A percentile compares a stretch with the other conserved stretches of the same genome.
Conservation (phyloP, 2,329 filamentous ascomycete species). For the Blastomyces emzantsi region DNA sequence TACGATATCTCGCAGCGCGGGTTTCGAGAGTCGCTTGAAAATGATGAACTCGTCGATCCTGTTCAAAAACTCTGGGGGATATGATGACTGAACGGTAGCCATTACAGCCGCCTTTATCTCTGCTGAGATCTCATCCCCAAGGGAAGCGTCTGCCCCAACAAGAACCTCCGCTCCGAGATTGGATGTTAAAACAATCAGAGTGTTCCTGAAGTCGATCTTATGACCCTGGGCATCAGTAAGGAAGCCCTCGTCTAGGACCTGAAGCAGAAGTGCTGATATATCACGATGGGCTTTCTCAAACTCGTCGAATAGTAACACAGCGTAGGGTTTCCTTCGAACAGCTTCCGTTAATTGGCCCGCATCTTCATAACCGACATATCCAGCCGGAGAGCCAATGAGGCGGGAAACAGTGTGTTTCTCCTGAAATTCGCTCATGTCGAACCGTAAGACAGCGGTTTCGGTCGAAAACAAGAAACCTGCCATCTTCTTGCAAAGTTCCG, state of each 20-base stretch:
- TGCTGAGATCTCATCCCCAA: conserved; percentile 62
- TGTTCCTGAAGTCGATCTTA: conserved; percentile 94
- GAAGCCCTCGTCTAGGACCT: conserved; percentile 93
- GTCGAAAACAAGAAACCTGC: conserved; percentile 90
- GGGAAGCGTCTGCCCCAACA: conserved; percentile 60
- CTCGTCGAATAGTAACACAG: conserved; percentile 89
- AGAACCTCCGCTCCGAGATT: conserved; percentile 92
- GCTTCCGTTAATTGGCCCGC: conserved; percentile 94
- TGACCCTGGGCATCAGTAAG: conserved; percentile 92
- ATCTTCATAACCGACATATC: conserved; percentile 95
- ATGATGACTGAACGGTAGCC: conserved; percentile 65
- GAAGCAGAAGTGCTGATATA: conserved; percentile 81
- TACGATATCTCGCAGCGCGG: conserved; percentile 80
- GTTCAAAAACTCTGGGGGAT: conserved; percentile 93
- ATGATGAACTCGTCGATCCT: conserved; percentile 95
- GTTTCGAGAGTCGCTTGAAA: conserved; percentile 74
- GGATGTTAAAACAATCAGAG: conserved; percentile 90
- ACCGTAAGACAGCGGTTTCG: conserved; percentile 79
- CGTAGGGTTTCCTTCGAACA: conserved; percentile 88
- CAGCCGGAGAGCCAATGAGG: conserved; percentile 84
- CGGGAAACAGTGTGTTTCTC: conserved; percentile 94
- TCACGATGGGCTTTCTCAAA: conserved; percentile 97
- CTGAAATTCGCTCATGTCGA: conserved; percentile 97
- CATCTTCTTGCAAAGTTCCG: conserved; percentile 93
- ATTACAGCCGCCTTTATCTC: conserved; percentile 72